Base-by-base conservation (phyloP, 176 grass and related monocot genomes). In the Secale cereale region DNA sequence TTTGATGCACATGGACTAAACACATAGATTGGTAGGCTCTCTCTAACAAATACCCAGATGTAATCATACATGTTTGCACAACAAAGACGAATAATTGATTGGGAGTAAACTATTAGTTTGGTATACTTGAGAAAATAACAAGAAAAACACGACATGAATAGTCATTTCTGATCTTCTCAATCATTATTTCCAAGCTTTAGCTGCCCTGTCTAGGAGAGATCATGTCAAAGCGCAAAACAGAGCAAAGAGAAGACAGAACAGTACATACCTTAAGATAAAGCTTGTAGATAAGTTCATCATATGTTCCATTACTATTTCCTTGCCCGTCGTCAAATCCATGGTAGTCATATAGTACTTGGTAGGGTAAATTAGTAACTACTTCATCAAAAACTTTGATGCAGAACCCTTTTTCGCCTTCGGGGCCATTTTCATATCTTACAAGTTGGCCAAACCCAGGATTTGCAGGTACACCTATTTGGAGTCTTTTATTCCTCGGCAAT, bases 251-350 rank as follows among this genome's bases (percentile, higher is more conserved):
- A 61, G 9, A 83, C 19, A 2, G 28, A 77, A 61, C 4, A 15
- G 88, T 36, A 32, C 81, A 56, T 63, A 94, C 92, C 87, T 91
- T 85, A 40, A 82, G 85, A 81, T 90, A 94, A 85, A 97, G 86
- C 32, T 92, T 84, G 76, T 93, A 88, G 54, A 97, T 31, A 35
- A 97, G 90, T 12, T 91, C 85, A 6, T 97, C 92, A 23, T 92
- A 92, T 62, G 82, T 82, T 70, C 92, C 88, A 6, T 85, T 89
- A 28, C 86, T 92, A 30, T 81, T 14, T 19, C 89, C 89, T 22
- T 80, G 70, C n/a, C 27, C 26, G 45, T 94, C 35, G 31, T 20
- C 37, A 81, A 86, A 94, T n/a, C 59, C 11, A 32, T 6, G 10
- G 45, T 89, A 97, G 1, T 0, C 0, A 61, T 14, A 32, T 17